Evolutionary conservation across 1,284 basidiomycete genomes (phyloP), one percentile per base, ranked within the genome.

Genomic region (Austroboletus olivaceoglutinosus): DNA sequence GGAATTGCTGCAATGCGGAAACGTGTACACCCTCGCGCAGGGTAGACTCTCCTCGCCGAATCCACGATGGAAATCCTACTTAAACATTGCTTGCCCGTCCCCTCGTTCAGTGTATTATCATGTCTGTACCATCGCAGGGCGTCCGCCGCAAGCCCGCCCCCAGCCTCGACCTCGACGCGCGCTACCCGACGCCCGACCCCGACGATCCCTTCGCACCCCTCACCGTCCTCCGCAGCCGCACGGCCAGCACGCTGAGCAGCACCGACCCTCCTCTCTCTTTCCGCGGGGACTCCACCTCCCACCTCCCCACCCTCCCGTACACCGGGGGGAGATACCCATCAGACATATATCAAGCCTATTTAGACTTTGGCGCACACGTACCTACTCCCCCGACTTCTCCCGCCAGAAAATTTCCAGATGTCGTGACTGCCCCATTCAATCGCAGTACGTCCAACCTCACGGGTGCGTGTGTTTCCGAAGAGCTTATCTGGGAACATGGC

Each of bases 41-140:
- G 51, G 55, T 41, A 54, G 50, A 52, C 61, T 29, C 52, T 64
- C 65, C 65, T 70, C 65, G 33, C 68, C 64, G 56, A 69, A 66
- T 53, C 68, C 65, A 67, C 65, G 65, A 67, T 68, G 67, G 55
- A 54, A 57, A 57, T 55, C 53, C 36, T 67, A 69, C 65, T 65
- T 70, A 67, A 70, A 55, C 48, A 37, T 54, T 54, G 58, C 50
- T 53, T 49, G 33, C 47, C 43, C 43, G 12, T 37, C 41, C 50
- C 42, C 52, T 27, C 36, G 41, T 43, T 37, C 48, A n/a, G 21
- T 5, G 36, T 44, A 51, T 16, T 7, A 5, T 70, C 45, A 67
- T 67, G 64, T 69, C 65, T 56, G 56, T 58, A 48, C 51, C 43
- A 18, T 51, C 45, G 43, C 66, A 70, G 45, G 25, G 69, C 4